Evolutionary conservation across 2,329 filamentous ascomycete species (phyloP).

Genomic region (Trichothecium sympodiale): DNA sequence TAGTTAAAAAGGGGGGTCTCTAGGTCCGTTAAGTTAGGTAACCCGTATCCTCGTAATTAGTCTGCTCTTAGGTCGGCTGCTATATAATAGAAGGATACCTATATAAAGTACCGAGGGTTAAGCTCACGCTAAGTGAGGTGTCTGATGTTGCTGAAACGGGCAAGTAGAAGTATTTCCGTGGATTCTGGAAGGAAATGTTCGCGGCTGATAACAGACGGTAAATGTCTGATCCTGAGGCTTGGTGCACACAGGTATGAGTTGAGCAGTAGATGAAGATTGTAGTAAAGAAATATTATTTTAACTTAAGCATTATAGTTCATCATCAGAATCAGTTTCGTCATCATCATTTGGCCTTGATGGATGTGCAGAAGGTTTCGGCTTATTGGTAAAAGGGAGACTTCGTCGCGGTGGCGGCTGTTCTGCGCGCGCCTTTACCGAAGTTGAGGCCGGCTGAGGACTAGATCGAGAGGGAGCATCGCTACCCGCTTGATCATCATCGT

Average conservation of each 20-base stretch:
- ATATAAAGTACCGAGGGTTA: slow-evolving; percentile 38
- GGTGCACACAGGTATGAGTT: no score
- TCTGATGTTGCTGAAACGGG: slow-evolving; percentile 44
- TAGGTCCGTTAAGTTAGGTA: no score
- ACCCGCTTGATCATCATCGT: slow-evolving; percentile 19
- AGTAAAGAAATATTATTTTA: no score
- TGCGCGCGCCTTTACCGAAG: no score
- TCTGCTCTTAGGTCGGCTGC: slow-evolving; percentile 43
- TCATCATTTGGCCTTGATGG: no score
- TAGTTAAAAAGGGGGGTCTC: slow-evolving; percentile 32
- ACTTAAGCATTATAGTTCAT: no score
- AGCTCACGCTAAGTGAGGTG: slow-evolving; percentile 48
- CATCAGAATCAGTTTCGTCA: no score
- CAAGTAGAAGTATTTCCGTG: slow-evolving; percentile 48
- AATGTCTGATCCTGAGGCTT: no score
- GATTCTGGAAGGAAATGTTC: slow-evolving; percentile 46
- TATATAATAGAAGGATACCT: slow-evolving; percentile 45
- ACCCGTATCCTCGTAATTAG: slow-evolving; percentile 44
- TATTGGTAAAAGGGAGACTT: not conserved
- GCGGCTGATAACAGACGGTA: slow-evolving; percentile 34
- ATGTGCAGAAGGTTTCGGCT: not conserved
- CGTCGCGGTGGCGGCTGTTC: not conserved
- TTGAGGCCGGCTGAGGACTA: not conserved
- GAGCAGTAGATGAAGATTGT: no score
- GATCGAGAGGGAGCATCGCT: not conserved